Percentiles rank a stretch among this genome's conserved stretches.
phyloP scores from a whole-genome alignment of 1,284 basidiomycete species.

The Boletus smithii region DNA sequence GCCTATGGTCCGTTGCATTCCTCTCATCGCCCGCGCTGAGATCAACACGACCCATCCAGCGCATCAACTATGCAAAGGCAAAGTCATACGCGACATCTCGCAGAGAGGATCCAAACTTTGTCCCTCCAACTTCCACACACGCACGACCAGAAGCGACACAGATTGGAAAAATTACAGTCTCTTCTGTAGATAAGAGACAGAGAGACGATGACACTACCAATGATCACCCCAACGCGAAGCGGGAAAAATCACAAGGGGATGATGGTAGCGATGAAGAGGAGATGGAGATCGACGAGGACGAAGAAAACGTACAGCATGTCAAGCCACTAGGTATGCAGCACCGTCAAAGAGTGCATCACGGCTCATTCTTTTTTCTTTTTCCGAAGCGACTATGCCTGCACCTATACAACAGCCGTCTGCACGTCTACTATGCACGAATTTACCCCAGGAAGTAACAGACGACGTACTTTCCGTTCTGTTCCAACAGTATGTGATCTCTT shows the following conservation, averaged over 20 bases:
- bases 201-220: conserved; percentile 61
- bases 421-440: conserved; percentile 69
- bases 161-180: conserved; percentile 36
- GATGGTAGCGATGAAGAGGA: conserved; percentile 71
- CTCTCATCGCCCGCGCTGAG: conserved; percentile 7
- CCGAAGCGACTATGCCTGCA: conserved; percentile 47
- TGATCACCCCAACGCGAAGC: conserved; percentile 56
- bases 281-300: conserved; percentile 83
- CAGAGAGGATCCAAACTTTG: conserved; percentile 72
- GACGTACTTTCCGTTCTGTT: conserved; percentile 80
- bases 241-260: conserved; percentile 66
- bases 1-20: conserved; percentile 63
- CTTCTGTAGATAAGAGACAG: conserved; percentile 55
- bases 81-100: conserved; percentile 80
- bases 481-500: conserved; percentile 65
- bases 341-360: conserved; percentile 13
- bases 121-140: conserved; percentile 62
- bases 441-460: conserved; percentile 79
- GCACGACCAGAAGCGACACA: conserved; percentile 43
- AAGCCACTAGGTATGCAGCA: conserved; percentile 43
- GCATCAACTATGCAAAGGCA: conserved; percentile 82
- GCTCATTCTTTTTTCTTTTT: conserved; percentile 29
- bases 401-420: conserved; percentile 57
- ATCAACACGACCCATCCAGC: conserved; percentile 43
- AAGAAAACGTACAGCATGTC: conserved; percentile 46